Conservation (phyloP, 495 filamentous ascomycete genomes). For the Penicilliopsis zonata region DNA sequence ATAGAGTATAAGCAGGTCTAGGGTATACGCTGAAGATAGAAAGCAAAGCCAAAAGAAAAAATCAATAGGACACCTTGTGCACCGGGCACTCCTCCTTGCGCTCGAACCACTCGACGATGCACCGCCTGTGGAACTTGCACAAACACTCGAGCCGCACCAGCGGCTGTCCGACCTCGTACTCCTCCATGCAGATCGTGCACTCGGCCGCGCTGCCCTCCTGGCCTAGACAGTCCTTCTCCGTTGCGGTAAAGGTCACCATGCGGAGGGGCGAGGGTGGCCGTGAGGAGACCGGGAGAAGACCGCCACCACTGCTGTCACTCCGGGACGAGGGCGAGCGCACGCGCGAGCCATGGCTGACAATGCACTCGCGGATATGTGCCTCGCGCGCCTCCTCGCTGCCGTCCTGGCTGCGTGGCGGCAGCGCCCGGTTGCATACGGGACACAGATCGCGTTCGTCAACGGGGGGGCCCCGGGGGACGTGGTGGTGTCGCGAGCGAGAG, state of each 20-base stretch:
- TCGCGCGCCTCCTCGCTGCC: conserved; percentile 54
- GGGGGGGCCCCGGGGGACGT: conserved; percentile 15
- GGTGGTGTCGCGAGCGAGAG: conserved; percentile 9
- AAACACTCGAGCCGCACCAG: conserved; percentile 84
- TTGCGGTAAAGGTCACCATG: conserved; percentile 67
- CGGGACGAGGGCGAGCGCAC: conserved; percentile 9
- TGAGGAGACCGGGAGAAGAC: conserved; percentile 9
- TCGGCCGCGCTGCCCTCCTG: conserved; percentile 50
- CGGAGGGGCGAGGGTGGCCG: conserved; percentile 17
- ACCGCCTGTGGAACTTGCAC: conserved; percentile 78
- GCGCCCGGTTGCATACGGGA: conserved; percentile 68
- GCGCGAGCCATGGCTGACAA: conserved; percentile 30
- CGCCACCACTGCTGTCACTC: conserved; percentile 8
- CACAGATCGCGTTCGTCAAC: conserved; percentile 80
- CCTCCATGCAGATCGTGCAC: conserved; percentile 93
- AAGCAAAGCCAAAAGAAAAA: not conserved
- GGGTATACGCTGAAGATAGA: not conserved
- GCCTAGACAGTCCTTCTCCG: conserved; percentile 82
- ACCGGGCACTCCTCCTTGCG: conserved; percentile 42
- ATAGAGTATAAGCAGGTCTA: no score
- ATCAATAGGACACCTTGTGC: conserved; percentile 29
- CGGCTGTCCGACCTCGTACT: conserved; percentile 73
- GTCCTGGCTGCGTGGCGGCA: conserved; percentile 53
- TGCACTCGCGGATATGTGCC: conserved; percentile 66
- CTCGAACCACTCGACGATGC: conserved; percentile 47